phyloP scores from a whole-genome alignment of 192 early-diverging fungal species.

The Dimargaris verticillata region DNA sequence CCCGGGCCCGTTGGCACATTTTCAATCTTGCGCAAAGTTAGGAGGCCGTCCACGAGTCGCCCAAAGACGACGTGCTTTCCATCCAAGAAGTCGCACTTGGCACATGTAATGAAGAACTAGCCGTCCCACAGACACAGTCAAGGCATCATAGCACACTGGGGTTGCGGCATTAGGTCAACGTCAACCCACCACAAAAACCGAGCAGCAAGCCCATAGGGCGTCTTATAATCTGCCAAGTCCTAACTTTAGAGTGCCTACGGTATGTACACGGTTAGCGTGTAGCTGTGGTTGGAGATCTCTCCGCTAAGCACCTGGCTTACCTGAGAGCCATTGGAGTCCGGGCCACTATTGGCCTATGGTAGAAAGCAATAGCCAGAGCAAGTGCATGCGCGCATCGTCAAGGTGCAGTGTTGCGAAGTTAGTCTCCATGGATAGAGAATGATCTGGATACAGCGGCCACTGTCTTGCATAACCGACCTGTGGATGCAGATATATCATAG shows the following conservation, averaged over 20 bases:
- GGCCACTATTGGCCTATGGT: constrained; percentile 59
- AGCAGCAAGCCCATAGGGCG: neutral
- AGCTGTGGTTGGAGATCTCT: too few relatives aligned
- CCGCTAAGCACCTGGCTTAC: constrained; percentile 15
- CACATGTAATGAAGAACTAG: constrained; percentile 87
- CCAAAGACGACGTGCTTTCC: constrained; percentile 85
- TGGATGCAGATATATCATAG: too few relatives aligned
- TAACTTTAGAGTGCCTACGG: too few relatives aligned
- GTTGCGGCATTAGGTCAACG: neutral
- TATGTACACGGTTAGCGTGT: too few relatives aligned
- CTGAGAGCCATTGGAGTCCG: constrained; percentile 77
- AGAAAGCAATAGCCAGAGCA: too few relatives aligned
- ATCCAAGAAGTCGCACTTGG: constrained; percentile 71
- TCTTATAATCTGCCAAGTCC: too few relatives aligned
- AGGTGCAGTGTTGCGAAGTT: too few relatives aligned
- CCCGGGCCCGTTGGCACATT: constrained; percentile 78
- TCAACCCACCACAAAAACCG: neutral
- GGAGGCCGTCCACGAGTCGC: constrained; percentile 63
- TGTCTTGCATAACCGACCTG: too few relatives aligned
- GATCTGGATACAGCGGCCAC: too few relatives aligned
- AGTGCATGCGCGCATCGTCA: too few relatives aligned
- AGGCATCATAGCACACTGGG: neutral
- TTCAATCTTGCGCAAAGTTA: constrained; percentile 85
- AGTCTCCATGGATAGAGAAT: too few relatives aligned
- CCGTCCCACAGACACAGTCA: neutral